Evolutionary conservation across 2,329 filamentous ascomycete genomes (phyloP).

Genomic region (Seiridium cupressi): DNA sequence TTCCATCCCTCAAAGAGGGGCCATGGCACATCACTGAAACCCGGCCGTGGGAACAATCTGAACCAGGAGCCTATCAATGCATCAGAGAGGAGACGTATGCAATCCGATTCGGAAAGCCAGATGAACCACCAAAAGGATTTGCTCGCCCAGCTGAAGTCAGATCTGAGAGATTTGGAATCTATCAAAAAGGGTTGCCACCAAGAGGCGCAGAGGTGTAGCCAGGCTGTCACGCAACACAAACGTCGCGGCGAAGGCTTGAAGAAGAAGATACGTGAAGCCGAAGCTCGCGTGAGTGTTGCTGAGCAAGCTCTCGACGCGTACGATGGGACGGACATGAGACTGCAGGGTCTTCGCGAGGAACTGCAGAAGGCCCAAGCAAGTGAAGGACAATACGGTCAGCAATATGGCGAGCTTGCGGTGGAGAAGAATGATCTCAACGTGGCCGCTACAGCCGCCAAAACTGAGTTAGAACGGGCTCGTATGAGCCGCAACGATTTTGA

Average conservation of each 20-base stretch:
- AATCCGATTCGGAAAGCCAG: conserved; percentile 70
- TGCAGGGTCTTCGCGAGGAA: conserved; percentile 57
- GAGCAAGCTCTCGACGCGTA: conserved; percentile 63
- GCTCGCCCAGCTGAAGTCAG: conserved; percentile 51
- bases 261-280: conserved; percentile 55
- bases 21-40: conserved; percentile 58
- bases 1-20: conserved; percentile 60
- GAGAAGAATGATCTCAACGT: conserved; percentile 47
- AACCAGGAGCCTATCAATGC: conserved; percentile 19
- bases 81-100: conserved; percentile 66
- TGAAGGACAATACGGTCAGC: conserved; percentile 47
- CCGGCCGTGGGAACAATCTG: conserved; percentile 30
- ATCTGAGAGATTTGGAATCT: conserved; percentile 51
- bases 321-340: conserved; percentile 65
- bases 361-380: conserved; percentile 51
- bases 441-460: conserved; percentile 37
- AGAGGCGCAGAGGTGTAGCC: conserved; percentile 45
- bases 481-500: conserved; percentile 35
- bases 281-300: conserved; percentile 53
- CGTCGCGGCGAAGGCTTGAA: conserved; percentile 41
- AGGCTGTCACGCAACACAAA: conserved; percentile 44
- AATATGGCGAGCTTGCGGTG: conserved; percentile 52
- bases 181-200: conserved; percentile 46
- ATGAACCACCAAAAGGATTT: conserved; percentile 51
- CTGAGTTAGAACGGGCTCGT: conserved; percentile 31